A percentile compares a stretch with the other conserved stretches of the same genome.
Evolutionary conservation across 1,284 basidiomycete species (phyloP).

Genomic region (Microbotryum violaceum): DNA sequence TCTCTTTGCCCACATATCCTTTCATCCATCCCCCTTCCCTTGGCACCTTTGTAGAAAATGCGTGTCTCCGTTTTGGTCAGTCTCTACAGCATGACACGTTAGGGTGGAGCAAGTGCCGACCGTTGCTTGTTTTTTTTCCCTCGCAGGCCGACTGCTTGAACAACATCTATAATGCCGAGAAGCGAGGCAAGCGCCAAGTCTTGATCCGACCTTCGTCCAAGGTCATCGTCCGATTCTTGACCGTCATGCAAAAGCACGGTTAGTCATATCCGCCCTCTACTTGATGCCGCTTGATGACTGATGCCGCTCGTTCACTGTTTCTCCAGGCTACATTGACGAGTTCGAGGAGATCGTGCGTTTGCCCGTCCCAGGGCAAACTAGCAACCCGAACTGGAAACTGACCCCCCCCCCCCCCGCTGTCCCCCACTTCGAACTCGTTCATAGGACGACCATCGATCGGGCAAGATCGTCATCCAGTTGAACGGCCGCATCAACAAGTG

Average conservation of each 20-base stretch:
- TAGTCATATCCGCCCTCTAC: slow-evolving; percentile 42
- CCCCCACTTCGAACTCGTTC: not conserved
- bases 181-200: slow-evolving; percentile 91
- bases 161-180: slow-evolving; percentile 73
- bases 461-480: slow-evolving; percentile 97
- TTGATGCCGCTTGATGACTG: not conserved
- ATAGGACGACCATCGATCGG: slow-evolving; percentile 92
- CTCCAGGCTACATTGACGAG: slow-evolving; percentile 91
- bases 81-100: not conserved
- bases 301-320: not conserved
- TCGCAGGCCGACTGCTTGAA: slow-evolving; percentile 30
- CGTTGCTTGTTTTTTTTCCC: no score
- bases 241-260: slow-evolving; percentile 97
- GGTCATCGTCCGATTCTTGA: slow-evolving; percentile 91
- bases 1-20: not conserved
- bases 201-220: slow-evolving; percentile 91
- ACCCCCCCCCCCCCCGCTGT: not conserved
- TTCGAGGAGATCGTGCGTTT: slow-evolving; percentile 74
- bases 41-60: slow-evolving; percentile 9
- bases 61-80: slow-evolving; percentile 36
- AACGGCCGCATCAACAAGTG: slow-evolving; percentile 96
- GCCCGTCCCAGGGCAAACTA: no score
- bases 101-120: not conserved
- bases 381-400: not conserved
- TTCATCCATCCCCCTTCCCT: not conserved